These are phyloP conservation scores for Paxillus involutus DNA, from an alignment of 768 basidiomycete species.

Conservation along the genomic window DNA sequence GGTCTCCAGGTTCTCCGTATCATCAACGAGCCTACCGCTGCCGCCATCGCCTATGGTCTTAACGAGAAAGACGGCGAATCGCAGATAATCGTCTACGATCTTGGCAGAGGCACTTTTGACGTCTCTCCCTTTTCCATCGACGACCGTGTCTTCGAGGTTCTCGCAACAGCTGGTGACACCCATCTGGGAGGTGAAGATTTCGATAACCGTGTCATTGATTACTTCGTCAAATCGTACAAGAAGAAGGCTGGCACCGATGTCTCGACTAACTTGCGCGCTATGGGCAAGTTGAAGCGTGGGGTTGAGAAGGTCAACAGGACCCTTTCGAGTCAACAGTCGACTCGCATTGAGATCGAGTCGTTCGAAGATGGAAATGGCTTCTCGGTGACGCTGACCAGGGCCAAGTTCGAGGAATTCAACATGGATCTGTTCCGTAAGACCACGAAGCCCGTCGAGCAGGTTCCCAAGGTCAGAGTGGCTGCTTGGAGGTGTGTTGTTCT, in stretches of 20 bases:
- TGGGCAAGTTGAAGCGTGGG: constrained; percentile 91
- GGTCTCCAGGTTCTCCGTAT: constrained; percentile 95
- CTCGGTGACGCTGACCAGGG: constrained; percentile 93
- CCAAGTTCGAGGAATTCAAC: constrained; percentile 99
- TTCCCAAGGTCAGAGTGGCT: constrained; percentile 78
- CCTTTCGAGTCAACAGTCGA: constrained; percentile 84
- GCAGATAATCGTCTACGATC: constrained; percentile 97
- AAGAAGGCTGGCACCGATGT: constrained; percentile 89
- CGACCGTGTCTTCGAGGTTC: constrained; percentile 88
- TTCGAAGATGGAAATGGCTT: constrained; percentile 98
- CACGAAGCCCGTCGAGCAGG: constrained; percentile 99
- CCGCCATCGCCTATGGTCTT: constrained; percentile 97
- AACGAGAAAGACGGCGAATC: constrained; percentile 95
- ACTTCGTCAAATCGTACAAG: constrained; percentile 89
- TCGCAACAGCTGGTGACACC: constrained; percentile 92
- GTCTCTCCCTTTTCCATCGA: constrained; percentile 94
- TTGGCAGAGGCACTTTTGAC: constrained; percentile 98
- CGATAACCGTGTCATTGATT: constrained; percentile 90
- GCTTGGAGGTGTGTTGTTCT: constrained; percentile 39
- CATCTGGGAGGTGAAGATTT: constrained; percentile 97
- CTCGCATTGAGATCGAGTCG: constrained; percentile 91
- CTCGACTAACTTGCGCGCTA: constrained; percentile 72
- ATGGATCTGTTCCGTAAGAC: constrained; percentile 99
- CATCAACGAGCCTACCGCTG: constrained; percentile 97
- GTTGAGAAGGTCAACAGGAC: constrained; percentile 97